These are phyloP conservation scores for Apiospora saccharicola DNA, from an alignment of 2,329 filamentous ascomycete genomes.

Conservation along the genomic window DNA sequence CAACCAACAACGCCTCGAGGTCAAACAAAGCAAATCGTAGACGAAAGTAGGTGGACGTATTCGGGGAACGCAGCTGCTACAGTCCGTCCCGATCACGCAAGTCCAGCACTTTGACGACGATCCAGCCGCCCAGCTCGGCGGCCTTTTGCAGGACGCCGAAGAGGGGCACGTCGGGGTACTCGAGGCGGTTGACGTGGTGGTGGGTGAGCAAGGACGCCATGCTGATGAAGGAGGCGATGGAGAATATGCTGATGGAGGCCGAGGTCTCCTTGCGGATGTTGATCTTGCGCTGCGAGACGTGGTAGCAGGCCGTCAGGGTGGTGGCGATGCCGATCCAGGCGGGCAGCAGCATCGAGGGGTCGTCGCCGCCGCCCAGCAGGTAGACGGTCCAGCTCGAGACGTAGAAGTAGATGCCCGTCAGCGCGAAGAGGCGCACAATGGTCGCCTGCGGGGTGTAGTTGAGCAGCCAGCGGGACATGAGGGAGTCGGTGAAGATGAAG, in stretches of 20 bases:
- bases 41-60: neutral
- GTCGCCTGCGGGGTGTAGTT: constrained; percentile 85
- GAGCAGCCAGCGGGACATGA: constrained; percentile 87
- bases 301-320: constrained; percentile 76
- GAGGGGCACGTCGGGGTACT: constrained; percentile 67
- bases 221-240: constrained; percentile 77
- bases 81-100: constrained; percentile 24
- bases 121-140: constrained; percentile 26
- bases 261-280: constrained; percentile 82
- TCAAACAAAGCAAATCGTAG: constrained; percentile 6
- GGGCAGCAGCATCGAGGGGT: constrained; percentile 74
- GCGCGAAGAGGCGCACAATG: constrained; percentile 78
- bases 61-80: neutral
- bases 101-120: constrained; percentile 26
- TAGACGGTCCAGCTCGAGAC: constrained; percentile 76
- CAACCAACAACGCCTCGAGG: constrained; percentile 18
- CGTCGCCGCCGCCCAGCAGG: constrained; percentile 72
- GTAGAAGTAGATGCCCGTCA: constrained; percentile 78
- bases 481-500: constrained; percentile 84
- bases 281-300: constrained; percentile 79
- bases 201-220: constrained; percentile 75
- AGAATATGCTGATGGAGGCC: constrained; percentile 79
- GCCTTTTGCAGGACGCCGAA: constrained; percentile 47
- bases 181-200: constrained; percentile 67
- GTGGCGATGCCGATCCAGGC: constrained; percentile 82